A percentile compares a stretch with the other conserved stretches of the same genome.
Evolutionary conservation across 2,329 filamentous ascomycete species (phyloP).

Genomic region (Fusarium robinianum): DNA sequence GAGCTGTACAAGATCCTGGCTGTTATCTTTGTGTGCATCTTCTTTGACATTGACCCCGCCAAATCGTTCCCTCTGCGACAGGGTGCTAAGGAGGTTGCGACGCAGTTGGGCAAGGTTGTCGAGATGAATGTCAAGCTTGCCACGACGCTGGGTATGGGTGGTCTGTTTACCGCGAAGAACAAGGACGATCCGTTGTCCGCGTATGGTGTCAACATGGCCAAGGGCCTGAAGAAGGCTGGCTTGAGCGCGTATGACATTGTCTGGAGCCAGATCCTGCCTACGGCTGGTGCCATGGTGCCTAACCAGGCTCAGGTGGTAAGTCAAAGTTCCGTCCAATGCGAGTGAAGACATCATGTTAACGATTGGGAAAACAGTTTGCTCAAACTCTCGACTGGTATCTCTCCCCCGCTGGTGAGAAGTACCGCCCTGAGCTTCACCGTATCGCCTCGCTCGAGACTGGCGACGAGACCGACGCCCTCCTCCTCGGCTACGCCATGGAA

Average conservation of each 20-base stretch:
- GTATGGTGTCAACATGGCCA: slow-evolving; percentile 69
- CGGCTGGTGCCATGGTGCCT: slow-evolving; percentile 68
- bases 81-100: slow-evolving; percentile 59
- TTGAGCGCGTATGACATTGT: slow-evolving; percentile 68
- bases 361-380: slow-evolving; percentile 57
- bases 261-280: slow-evolving; percentile 72
- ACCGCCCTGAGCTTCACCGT: slow-evolving; percentile 64
- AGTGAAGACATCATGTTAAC: slow-evolving; percentile 23
- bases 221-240: slow-evolving; percentile 66
- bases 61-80: slow-evolving; percentile 68
- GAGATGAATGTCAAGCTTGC: slow-evolving; percentile 68
- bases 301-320: slow-evolving; percentile 70
- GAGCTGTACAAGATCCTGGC: slow-evolving; percentile 66
- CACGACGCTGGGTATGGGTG: slow-evolving; percentile 43
- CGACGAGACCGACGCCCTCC: slow-evolving; percentile 62
- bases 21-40: slow-evolving; percentile 67
- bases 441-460: slow-evolving; percentile 59
- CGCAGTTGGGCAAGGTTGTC: slow-evolving; percentile 63
- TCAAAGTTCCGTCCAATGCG: slow-evolving; percentile 19
- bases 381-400: slow-evolving; percentile 77
- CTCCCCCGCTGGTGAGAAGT: slow-evolving; percentile 55
- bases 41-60: slow-evolving; percentile 67
- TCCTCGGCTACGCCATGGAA: slow-evolving; percentile 74
- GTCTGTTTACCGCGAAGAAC: slow-evolving; percentile 55
- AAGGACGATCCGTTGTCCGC: slow-evolving; percentile 61